A percentile compares a stretch with the other conserved stretches of the same genome.
Evolutionary conservation across 495 filamentous ascomycete genomes (phyloP).

Genomic region (Talaromyces thailandensis): DNA sequence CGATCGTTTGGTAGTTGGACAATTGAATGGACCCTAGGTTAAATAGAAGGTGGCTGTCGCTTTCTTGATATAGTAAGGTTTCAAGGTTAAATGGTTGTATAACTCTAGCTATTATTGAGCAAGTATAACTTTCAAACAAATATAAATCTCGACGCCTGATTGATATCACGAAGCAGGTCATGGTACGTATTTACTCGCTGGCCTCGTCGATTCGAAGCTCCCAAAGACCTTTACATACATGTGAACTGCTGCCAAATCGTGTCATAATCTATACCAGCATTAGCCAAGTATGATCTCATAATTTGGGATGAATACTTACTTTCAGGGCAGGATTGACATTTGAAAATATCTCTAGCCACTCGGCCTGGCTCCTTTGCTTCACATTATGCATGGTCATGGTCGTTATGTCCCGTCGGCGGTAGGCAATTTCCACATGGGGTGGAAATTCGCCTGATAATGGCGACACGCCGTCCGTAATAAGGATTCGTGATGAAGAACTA

Average conservation of each 20-base stretch:
- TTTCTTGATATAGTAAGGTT: too few relatives aligned
- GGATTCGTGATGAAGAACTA: neutral
- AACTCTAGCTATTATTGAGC: too few relatives aligned
- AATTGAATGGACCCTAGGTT: too few relatives aligned
- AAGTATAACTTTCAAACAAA: too few relatives aligned
- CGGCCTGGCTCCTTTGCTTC: neutral
- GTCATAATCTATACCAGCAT: neutral
- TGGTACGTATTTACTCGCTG: neutral
- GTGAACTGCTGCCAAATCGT: neutral
- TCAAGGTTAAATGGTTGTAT: too few relatives aligned
- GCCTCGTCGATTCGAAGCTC: neutral
- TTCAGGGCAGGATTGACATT: neutral
- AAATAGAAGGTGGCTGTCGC: too few relatives aligned
- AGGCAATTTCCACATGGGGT: neutral
- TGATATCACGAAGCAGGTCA: neutral
- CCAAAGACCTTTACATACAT: neutral
- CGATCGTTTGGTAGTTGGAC: too few relatives aligned
- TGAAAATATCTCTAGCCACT: neutral
- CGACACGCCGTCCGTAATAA: neutral
- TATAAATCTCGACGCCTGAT: too few relatives aligned
- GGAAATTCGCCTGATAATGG: neutral
- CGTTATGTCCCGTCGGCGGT: neutral
- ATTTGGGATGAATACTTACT: neutral
- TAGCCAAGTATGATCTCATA: neutral
- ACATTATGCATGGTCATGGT: neutral